Base-by-base conservation (phyloP, 768 basidiomycete species). In the Mycena indigotica region DNA sequence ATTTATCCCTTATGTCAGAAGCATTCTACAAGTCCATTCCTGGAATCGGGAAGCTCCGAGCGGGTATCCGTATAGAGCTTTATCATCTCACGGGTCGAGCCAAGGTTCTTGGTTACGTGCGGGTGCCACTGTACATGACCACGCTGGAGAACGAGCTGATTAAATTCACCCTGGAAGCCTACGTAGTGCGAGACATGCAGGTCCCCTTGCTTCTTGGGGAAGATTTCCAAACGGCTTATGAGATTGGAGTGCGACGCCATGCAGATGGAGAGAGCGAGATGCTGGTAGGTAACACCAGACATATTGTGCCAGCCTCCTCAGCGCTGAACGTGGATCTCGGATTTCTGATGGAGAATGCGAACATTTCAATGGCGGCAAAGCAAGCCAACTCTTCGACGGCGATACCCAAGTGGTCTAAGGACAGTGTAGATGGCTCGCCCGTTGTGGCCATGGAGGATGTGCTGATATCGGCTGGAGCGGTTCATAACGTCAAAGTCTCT, bases 171-270 rank as follows among this genome's bases (percentile, higher is more conserved):
- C 46, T 56, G 4, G 69, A 71, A 53, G 62, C 66, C 4, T 70
- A 68, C 40, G 69, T 70, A 3, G 64, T 69, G 0, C 53, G 62
- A 8, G 61, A 55, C 3, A 71, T 71, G 70, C 55, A 55, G 0
- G 68, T 68, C 1, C 68, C 70, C 15, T 25, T 71, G 2, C 63
- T 71, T 4, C 57, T 71, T 8, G 70, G 70, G 6, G 70, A 71
- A 48, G 70, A 71, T 52, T 70, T 68, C 57, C 66, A 67, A 21
- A 30, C 41, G 1, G 41, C 46, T 4, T 69, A 70, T 53, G 65
- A 66, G 32, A 25, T 71, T 12, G 53, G 39, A 3, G 51, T 69
- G 13, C 19, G 8, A 1, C 63, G 66, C 2, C 46, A 40, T 4
- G 24, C 61, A 17, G 52, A 58, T 4, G 60, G 57, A 0, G 24